phyloP scores from a whole-genome alignment of 768 basidiomycete species.

The Vararia minispora region DNA sequence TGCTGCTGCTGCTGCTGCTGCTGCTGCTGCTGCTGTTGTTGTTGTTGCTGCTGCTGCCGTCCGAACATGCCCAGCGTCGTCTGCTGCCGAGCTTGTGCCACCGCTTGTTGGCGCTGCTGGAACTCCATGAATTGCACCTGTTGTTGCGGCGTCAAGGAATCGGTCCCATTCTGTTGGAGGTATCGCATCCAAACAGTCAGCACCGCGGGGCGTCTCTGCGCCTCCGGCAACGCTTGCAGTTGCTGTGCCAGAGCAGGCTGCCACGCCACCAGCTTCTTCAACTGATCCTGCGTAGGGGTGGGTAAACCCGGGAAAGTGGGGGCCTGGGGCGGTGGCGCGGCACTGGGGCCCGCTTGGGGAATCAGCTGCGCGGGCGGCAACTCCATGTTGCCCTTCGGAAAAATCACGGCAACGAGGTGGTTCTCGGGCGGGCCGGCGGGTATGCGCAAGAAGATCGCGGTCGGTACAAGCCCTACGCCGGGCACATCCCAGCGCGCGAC shows the following conservation, averaged over 20 bases:
- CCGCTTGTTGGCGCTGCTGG: neutral
- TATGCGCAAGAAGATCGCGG: conserved; percentile 13
- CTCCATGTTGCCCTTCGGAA: conserved; percentile 9
- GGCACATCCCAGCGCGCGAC: conserved; percentile 11
- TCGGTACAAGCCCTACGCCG: conserved; percentile 4
- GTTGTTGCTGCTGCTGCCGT: conserved; percentile 2
- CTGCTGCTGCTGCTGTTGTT: conserved; percentile 4
- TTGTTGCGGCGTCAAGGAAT: too few relatives aligned
- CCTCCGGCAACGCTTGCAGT: neutral
- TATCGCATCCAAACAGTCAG: too few relatives aligned
- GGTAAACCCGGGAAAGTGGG: too few relatives aligned
- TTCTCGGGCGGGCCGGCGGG: conserved; percentile 8
- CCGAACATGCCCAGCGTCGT: too few relatives aligned
- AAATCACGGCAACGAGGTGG: conserved; percentile 10
- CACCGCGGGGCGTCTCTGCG: conserved; percentile 1
- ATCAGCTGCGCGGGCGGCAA: conserved; percentile 2
- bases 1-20: conserved; percentile 7
- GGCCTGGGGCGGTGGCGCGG: too few relatives aligned
- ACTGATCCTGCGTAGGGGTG: too few relatives aligned
- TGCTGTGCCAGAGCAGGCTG: conserved; percentile 2
- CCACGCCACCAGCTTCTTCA: too few relatives aligned
- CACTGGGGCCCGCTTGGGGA: neutral
- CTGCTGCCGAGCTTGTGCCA: too few relatives aligned
- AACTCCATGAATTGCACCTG: conserved; percentile 7
- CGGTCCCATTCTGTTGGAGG: too few relatives aligned